A percentile compares a stretch with the other conserved stretches of the same genome.
Evolutionary conservation across 148 eudicot genomes (phyloP).

Genomic region (Cornus suecica): DNA sequence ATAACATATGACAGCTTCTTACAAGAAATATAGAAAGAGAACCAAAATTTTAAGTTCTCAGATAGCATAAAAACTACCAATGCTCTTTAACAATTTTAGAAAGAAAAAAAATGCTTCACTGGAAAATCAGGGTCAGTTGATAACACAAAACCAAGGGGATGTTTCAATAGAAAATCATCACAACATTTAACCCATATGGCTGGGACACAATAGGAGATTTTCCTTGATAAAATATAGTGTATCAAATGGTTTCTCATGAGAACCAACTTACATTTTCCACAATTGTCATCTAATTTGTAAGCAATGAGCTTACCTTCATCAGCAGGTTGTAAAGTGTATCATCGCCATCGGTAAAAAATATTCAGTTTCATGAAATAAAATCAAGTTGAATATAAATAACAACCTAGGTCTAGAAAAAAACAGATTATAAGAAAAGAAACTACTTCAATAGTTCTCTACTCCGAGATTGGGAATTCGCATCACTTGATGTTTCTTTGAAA

Average conservation of each 20-base stretch:
- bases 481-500: neutral
- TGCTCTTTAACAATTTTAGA: neutral
- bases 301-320: neutral
- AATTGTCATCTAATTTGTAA: neutral
- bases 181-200: neutral
- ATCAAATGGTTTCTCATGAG: neutral
- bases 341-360: neutral
- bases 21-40: neutral
- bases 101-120: neutral
- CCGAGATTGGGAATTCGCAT: neutral
- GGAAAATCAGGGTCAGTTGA: neutral
- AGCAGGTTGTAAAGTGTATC: neutral
- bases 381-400: neutral
- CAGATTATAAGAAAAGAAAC: neutral
- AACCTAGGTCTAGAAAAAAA: neutral
- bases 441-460: neutral
- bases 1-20: neutral
- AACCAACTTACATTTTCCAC: neutral
- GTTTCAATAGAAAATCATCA: neutral
- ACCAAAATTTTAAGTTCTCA: neutral
- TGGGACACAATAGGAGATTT: neutral
- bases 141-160: neutral
- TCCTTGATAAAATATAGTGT: neutral
- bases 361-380: neutral
- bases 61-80: neutral